Conservation (phyloP, 169 alveolate genomes). For the Eimeria falciformis region DNA sequence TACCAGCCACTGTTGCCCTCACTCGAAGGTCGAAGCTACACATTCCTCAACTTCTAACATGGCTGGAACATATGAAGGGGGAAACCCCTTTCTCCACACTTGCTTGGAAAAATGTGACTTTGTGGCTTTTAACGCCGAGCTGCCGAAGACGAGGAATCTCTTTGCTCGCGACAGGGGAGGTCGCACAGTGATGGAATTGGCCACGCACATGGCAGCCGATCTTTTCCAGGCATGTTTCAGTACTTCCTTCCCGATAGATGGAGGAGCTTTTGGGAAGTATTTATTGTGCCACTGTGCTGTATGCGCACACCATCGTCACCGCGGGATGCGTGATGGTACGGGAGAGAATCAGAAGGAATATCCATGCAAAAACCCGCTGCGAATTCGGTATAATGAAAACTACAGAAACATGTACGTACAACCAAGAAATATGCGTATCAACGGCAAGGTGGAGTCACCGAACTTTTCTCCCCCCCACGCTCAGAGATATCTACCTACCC, state of each 20-base stretch:
- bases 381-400: conserved; percentile 10
- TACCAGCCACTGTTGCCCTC: too few relatives aligned
- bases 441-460: background rate
- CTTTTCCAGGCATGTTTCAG: conserved; percentile 53
- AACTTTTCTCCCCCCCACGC: background rate
- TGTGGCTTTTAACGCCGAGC: conserved; percentile 48
- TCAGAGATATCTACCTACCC: background rate
- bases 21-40: too few relatives aligned
- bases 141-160: conserved; percentile 7
- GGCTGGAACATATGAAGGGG: conserved; percentile 31
- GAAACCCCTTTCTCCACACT: conserved; percentile 40
- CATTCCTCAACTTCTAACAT: background rate
- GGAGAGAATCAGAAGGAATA: background rate
- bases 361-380: conserved; percentile 45
- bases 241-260: conserved; percentile 58
- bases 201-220: conserved; percentile 66
- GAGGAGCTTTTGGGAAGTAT: background rate
- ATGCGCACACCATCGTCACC: conserved; percentile 37
- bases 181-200: conserved; percentile 43
- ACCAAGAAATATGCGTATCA: conserved; percentile 45
- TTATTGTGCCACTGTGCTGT: conserved; percentile 16
- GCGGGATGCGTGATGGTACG: conserved; percentile 8
- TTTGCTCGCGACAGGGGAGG: conserved; percentile 54
- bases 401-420: conserved; percentile 42
- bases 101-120: conserved; percentile 21